Base-by-base conservation (phyloP, 805 yeast genomes). In the Barnettozyma salicaria region DNA sequence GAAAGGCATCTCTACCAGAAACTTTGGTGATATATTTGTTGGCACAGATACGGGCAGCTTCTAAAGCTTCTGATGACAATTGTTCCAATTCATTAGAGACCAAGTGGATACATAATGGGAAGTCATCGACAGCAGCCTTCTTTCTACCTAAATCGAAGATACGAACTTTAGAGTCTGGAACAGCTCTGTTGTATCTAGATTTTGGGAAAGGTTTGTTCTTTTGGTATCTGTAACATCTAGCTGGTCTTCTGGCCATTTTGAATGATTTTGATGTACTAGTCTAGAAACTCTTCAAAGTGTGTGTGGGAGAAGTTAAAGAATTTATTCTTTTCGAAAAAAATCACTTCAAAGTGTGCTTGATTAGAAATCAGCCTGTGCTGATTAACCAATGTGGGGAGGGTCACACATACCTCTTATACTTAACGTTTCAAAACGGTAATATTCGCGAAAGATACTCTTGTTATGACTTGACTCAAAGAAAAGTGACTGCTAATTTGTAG, bases 221-320 rank as follows among this genome's bases (percentile, higher is more conserved):
- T 85, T 96, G 94, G 94, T 90, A 92, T 80, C 98, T 88, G 96
- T 92, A 92, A 80, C 98, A 92, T 83, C 97, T 87, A 81, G 98
- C 98, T 74, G 98, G 98, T 84, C 97, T 90, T 79, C 97, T 88
- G 73, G 97, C 97, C 97, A 90, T 90, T 70, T 81, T 85, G 78
- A 69, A 67, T 52, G 44, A 42, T 44, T 37, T 36, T 39, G 24
- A 19, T 37, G 21, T 34, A 19, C 11, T 35, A 30, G 10, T 24
- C 20, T 19, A 13, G 24, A 5, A 8, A 21, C 13, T 12, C 9
- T 20, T 17, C 14, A 7, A 17, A 19, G 27, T 17, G 17, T 25
- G 14, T n/a, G 35, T 19, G 26, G 27, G 7, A 4, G 14, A 25
- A 25, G 14, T 8, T 25, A 17, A 25, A 25, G 16, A 25, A 25